phyloP scores from a whole-genome alignment of 2,329 filamentous ascomycete species.

The Penicillium expansum region DNA sequence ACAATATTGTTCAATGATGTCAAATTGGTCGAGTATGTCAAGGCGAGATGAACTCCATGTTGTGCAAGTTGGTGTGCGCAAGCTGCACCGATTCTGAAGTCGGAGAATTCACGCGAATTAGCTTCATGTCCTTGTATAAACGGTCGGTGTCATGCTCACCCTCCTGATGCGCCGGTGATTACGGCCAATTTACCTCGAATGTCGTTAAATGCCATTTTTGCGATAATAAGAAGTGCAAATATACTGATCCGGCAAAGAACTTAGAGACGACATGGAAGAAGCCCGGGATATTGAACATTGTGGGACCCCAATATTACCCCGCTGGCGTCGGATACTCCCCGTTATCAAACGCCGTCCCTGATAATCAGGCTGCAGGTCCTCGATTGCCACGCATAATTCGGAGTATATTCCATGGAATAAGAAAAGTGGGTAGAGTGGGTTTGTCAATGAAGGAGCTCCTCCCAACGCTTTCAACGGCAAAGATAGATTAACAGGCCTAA shows the following conservation, averaged over 20 bases:
- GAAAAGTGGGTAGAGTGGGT: neutral
- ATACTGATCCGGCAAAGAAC: neutral
- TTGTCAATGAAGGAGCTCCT: neutral
- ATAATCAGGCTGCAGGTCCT: neutral
- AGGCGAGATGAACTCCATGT: constrained; percentile 53
- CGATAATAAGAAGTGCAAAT: neutral
- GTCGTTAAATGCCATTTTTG: constrained; percentile 38
- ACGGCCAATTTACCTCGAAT: constrained; percentile 56
- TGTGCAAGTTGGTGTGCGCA: constrained; percentile 55
- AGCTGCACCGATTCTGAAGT: constrained; percentile 56
- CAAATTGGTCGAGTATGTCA: constrained; percentile 58
- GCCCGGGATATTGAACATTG: neutral
- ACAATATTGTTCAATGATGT: constrained; percentile 48
- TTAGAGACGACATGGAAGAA: neutral
- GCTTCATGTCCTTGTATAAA: neutral
- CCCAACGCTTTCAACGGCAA: neutral
- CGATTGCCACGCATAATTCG: neutral
- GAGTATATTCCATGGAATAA: neutral
- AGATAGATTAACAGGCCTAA: neutral
- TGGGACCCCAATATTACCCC: neutral
- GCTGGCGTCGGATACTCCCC: neutral
- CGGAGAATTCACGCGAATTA: neutral
- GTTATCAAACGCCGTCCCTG: neutral
- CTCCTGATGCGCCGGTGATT: constrained; percentile 61
- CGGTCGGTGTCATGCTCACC: constrained; percentile 44